Base-by-base conservation (phyloP, 805 yeast genomes). In the Millerago galiae region DNA sequence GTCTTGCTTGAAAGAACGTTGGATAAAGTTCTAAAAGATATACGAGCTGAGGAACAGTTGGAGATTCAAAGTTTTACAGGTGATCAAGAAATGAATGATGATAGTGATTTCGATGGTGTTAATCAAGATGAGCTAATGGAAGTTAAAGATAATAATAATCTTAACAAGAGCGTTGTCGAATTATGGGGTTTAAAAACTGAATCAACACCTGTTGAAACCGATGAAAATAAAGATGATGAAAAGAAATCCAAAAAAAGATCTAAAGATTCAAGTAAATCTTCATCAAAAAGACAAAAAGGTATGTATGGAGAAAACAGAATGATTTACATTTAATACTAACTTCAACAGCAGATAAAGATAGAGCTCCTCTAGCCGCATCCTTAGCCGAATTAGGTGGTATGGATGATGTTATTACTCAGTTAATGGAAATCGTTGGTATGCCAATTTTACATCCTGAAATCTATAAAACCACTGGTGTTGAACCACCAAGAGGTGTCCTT, bases 361-460 rank as follows among this genome's bases (percentile, higher is more conserved):
- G 85, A 64, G 65, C 81, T 12, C 85, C 89, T 30, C 95, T 96
- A 16, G 65, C 74, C 2, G 62, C 80, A 1, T 77, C 81, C 4
- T 66, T 93, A 25, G 70, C 83, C 4, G 79, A 88, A 27, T 66
- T 93, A 12, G 99, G 99, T 24, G 99, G 99, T 2, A 77, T 93
- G 65, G 95, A 83, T 49, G 79, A 75, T 42, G 80, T 90, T n/a
- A 79, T 90, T 18, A 75, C 86, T 5, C 93, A 90, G 60, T 68
- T 93, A 16, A 79, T 86, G 82, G 98, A 93, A 61, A 69, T 89
- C 31, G 83, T 93, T 1, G 96, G 95, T 1, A 70, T 91, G 67
- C 99, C 99, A 1, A 81, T 93, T 27, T 64, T 85, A 16, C 98
- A 93, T 55, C 97, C 98, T 0, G 99, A 93, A 61, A 85, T 93